A percentile compares a stretch with the other conserved stretches of the same genome.
phyloP scores from a whole-genome alignment of 345 rosid species.

The Physaria fendleri region DNA sequence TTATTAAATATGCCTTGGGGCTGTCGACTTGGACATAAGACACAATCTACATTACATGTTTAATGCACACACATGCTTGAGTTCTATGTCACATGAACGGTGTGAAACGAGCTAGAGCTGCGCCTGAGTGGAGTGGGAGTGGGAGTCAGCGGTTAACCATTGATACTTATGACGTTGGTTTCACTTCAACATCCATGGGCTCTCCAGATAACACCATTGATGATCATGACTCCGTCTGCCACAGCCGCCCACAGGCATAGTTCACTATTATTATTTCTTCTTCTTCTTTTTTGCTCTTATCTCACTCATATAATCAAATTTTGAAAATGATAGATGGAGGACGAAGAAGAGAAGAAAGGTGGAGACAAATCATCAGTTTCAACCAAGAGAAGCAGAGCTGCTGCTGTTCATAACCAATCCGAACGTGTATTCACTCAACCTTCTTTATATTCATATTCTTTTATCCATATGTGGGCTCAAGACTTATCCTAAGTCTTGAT shows the following conservation, averaged over 20 bases:
- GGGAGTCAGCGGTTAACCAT: slow-evolving; percentile 54
- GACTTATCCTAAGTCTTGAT: too few species aligned
- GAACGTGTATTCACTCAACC: slow-evolving; percentile 54
- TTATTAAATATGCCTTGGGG: slow-evolving; percentile 22
- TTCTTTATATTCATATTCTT: too few species aligned
- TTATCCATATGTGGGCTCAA: too few species aligned
- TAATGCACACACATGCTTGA: not conserved
- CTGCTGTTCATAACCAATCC: slow-evolving; percentile 93
- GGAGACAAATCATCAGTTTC: slow-evolving; percentile 59
- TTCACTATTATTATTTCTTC: not conserved
- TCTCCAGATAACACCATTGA: slow-evolving; percentile 39
- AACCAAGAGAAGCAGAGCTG: slow-evolving; percentile 84
- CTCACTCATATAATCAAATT: not conserved
- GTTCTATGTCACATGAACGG: slow-evolving; percentile 38
- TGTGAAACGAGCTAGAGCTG: slow-evolving; percentile 40
- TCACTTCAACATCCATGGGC: slow-evolving; percentile 41
- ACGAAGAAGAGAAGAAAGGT: slow-evolving; percentile 38
- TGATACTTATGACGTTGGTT: slow-evolving; percentile 44
- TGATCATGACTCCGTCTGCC: slow-evolving; percentile 74
- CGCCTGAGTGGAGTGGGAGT: slow-evolving; percentile 60
- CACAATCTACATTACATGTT: slow-evolving; percentile 1
- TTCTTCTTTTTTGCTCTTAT: not conserved
- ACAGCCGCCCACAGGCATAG: slow-evolving; percentile 57
- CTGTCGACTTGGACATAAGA: slow-evolving; percentile 6
- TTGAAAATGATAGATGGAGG: slow-evolving; percentile 24